phyloP scores from a whole-genome alignment of 164 flowering plant species.

The Macadamia integrifolia region DNA sequence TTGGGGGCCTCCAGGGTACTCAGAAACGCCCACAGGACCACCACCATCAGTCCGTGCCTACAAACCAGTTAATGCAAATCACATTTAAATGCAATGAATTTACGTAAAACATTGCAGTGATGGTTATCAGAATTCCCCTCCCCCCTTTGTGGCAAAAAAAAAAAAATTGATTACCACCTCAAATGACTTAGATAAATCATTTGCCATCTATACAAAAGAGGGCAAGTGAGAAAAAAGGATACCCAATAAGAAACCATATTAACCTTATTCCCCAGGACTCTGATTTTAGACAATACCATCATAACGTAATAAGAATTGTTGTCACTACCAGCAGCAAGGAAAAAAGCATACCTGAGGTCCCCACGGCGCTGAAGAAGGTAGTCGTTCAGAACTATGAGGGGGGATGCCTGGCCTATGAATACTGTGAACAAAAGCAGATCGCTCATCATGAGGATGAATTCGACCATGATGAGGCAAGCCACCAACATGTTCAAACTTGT shows the following conservation, averaged over 20 bases:
- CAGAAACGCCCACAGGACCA: constrained; percentile 53
- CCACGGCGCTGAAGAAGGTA: constrained; percentile 56
- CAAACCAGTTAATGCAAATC: constrained; percentile 6
- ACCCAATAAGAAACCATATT: no score
- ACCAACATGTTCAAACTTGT: constrained; percentile 49
- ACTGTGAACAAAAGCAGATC: constrained; percentile 50
- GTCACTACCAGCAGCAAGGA: not conserved
- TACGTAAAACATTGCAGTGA: no score
- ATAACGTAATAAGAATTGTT: no score
- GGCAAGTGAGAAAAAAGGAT: no score
- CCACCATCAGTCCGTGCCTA: constrained; percentile 57
- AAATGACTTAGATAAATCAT: no score
- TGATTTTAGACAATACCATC: no score
- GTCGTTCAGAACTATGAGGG: constrained; percentile 59
- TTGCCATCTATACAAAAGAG: no score
- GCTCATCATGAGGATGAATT: constrained; percentile 57
- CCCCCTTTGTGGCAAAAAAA: no score
- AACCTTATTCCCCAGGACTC: no score
- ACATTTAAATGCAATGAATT: not conserved
- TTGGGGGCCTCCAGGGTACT: constrained; percentile 49
- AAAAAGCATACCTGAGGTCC: constrained; percentile 50
- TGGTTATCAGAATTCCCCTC: no score
- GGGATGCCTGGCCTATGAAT: constrained; percentile 56
- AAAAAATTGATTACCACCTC: no score
- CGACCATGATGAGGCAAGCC: constrained; percentile 43